Evolutionary conservation across 2,329 filamentous ascomycete species (phyloP), one percentile per base, ranked within the genome.

Genomic region (Fusarium hainanense): DNA sequence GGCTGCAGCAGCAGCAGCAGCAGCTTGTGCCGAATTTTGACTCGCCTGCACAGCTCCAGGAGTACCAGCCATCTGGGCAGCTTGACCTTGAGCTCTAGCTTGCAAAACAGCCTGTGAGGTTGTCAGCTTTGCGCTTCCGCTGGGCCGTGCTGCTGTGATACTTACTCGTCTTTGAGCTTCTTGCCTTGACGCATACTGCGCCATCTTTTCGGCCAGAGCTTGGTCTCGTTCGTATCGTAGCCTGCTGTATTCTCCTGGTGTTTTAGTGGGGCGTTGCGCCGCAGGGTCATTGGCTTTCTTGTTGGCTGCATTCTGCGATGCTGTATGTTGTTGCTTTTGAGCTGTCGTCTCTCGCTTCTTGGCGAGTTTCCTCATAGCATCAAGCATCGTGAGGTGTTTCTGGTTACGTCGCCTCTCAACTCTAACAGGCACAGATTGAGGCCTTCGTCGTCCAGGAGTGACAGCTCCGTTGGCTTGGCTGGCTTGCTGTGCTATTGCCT

Each of bases 361-460:
- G 1, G 94, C 94, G 49, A 97, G 80, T 78, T 98, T 99, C 43
- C 94, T 89, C 93, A 98, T 98, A 5, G 93, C 93, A 80, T 98
- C 95, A 71, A 99, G 90, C 74, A 98, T 86, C 47, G 92, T 92
- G 60, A 98, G 84, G 76, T 98, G 93, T 76, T 94, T 93, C 68
- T 94, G 92, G 69, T 93, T 93, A 69, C 93, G 90, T 58, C 94
- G 89, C 66, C 94, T 89, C 76, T 98, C 95, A 8, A 99, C 95
- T 54, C 93, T 88, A 32, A 96, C 82, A 5, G 95, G 94, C 1
- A 91, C 89, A 1, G 93, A 97, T 28, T 56, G 54, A 28, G 91
- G 88, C 66, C 93, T 87, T 61, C 93, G 87, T 78, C 84, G 88
- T 75, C 80, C 85, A 30, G 81, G 78, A 3, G 77, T 76, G 12